These are phyloP conservation scores for Zea mays DNA, from an alignment of 176 grass and related monocot genomes.

Conservation along the genomic window DNA sequence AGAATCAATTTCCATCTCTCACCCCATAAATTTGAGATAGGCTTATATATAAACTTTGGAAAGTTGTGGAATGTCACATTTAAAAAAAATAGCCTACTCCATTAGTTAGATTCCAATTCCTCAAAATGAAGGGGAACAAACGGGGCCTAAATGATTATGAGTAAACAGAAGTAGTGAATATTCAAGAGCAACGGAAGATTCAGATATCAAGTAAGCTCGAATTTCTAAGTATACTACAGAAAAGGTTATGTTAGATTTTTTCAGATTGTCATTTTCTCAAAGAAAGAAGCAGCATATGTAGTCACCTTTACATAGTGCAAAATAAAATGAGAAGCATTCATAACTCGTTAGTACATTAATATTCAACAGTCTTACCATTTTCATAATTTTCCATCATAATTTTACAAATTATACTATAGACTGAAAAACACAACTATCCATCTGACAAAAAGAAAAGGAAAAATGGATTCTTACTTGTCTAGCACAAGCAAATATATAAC, in stretches of 20 bases:
- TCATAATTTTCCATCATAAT: slow-evolving; percentile 13
- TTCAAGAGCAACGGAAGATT: neutral
- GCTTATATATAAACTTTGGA: too few relatives aligned
- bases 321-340: neutral
- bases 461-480: neutral
- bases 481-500: slow-evolving; percentile 21
- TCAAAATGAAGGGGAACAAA: too few relatives aligned
- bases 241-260: neutral
- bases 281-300: slow-evolving; percentile 20
- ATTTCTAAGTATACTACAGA: slow-evolving; percentile 16
- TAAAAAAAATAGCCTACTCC: too few relatives aligned
- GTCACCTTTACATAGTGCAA: neutral
- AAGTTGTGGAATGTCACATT: too few relatives aligned
- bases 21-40: too few relatives aligned
- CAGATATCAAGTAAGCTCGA: slow-evolving; percentile 2
- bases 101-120: too few relatives aligned
- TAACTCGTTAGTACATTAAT: slow-evolving; percentile 6
- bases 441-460: neutral
- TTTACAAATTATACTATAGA: slow-evolving; percentile 10
- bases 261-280: neutral
- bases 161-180: slow-evolving; percentile 16
- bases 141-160: neutral
- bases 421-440: neutral
- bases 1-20: too few relatives aligned
- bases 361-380: slow-evolving; percentile 3